These are phyloP conservation scores for Helenozyma rhizophorensis DNA, from an alignment of 805 yeast species.

Conservation along the genomic window DNA sequence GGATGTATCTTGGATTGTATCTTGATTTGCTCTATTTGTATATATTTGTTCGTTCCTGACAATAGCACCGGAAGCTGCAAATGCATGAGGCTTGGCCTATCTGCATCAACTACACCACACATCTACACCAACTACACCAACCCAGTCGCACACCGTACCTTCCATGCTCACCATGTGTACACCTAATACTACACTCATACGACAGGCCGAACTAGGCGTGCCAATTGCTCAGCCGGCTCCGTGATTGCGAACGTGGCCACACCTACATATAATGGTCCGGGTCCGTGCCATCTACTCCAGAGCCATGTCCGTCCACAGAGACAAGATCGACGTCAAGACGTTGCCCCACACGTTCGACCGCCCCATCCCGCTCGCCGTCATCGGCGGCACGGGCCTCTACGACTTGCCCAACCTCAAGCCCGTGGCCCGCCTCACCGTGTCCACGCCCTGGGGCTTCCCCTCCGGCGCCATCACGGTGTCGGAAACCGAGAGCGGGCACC, in stretches of 20 bases:
- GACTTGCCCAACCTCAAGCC: slow-evolving; percentile 77
- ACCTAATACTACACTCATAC: too few species aligned
- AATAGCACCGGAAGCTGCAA: too few species aligned
- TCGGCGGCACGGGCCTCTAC: slow-evolving; percentile 98
- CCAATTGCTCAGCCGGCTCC: too few species aligned
- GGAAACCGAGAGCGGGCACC: slow-evolving; percentile 69
- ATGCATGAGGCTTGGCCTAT: too few species aligned
- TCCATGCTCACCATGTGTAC: too few species aligned
- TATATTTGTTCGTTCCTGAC: not conserved
- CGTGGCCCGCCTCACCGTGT: slow-evolving; percentile 74
- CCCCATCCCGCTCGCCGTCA: slow-evolving; percentile 78
- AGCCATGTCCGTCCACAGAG: slow-evolving; percentile 35
- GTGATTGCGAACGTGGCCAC: not conserved
- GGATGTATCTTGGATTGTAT: not conserved
- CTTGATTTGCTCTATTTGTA: not conserved
- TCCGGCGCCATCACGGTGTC: slow-evolving; percentile 91
- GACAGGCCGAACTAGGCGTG: too few species aligned
- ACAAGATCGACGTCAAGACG: slow-evolving; percentile 18
- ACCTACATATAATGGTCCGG: slow-evolving; percentile 1
- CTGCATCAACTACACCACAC: too few species aligned
- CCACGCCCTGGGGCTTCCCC: slow-evolving; percentile 98
- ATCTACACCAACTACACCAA: too few species aligned
- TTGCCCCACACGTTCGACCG: slow-evolving; percentile 55
- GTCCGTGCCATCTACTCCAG: not conserved
- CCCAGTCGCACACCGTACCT: too few species aligned